Base-by-base conservation (phyloP, 208 protist genomes). In the Acanthamoeba lenticulata region DNA sequence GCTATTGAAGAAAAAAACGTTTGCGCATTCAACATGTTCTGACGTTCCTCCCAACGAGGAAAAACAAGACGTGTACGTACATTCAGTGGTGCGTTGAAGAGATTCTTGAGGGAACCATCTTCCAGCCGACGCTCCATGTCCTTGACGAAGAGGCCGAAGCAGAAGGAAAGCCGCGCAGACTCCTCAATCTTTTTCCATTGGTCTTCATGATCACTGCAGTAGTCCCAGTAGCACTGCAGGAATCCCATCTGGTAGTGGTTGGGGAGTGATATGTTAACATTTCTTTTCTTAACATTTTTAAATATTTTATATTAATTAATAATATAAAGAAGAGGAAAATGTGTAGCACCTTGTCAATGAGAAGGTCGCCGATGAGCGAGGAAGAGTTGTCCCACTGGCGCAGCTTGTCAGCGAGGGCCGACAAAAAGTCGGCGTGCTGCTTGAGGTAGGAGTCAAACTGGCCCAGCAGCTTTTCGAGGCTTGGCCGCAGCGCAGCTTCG, bases 211-310 rank as follows among this genome's bases (percentile, higher is more conserved):
- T 79, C 69, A 36, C 69, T 79, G 69, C 38, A 79, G 69, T 47
- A 79, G 69, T 79, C 69, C 32, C 69, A 79, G 21, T 79, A 79
- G 69, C 69, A 79, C 38, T 79, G 69, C 69, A 79, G 38, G 69
- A 79, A 79, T 42, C 69, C 69, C 69, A 79, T 79, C 69, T 74
- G 60, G 27, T 36, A 4, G 60, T 7, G 19, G 52, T 27, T 60
- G 52, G 21, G n/a, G n/a, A n/a, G n/a, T n/a, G n/a, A n/a, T n/a
- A n/a, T n/a, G n/a, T n/a, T n/a, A n/a, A n/a, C n/a, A n/a, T n/a
- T n/a, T n/a, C n/a, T n/a, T n/a, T n/a, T 60, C 11, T 60, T 11
- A 60, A 60, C 52, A 60, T n/a, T n/a, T n/a, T n/a, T n/a, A n/a
- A n/a, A n/a, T n/a, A n/a, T n/a, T n/a, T n/a, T n/a, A n/a, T n/a